Base-by-base conservation (phyloP, 768 basidiomycete genomes). In the Thelephora aurantiotincta region DNA sequence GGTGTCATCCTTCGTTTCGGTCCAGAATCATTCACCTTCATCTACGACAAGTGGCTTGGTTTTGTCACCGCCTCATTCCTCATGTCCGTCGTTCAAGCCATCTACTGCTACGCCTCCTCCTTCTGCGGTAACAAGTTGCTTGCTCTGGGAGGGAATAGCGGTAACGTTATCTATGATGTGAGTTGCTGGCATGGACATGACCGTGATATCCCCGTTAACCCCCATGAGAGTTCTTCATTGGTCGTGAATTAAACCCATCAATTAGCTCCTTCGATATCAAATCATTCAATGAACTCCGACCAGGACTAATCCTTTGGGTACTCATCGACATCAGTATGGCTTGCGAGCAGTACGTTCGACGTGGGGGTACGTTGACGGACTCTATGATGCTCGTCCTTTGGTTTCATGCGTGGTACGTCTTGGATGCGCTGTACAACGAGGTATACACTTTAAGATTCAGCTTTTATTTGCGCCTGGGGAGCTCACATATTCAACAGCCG, bases 1-100 rank as follows among this genome's bases (percentile, higher is more conserved):
- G 91, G 88, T 12, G 64, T 73, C 46, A 77, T 96, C 59, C 65
- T 76, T 49, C 79, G 79, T 48, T 75, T 71, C 52, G 96, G 96
- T 1, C 78, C 82, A 23, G 67, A 77, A 50, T 73, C 83, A 0
- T 85, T 96, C 68, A 90, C 91, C 0, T 89, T 90, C 65, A 60
- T 96, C 51, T 91, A 96, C 65, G 78, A 94, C 52, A 85, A 88
- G 66, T 98, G 85, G 82, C 65, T 92, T 42, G 91, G 91, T 41
- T 77, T 99, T 50, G 63, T 84, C 34, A 90, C 92, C 12, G 89
- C 91, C 0, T 73, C 91, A 1, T 54, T 92, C 26, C 50, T 80
- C 50, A 90, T 91, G 82, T 73, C 90, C 1, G 48, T 83, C 45
- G 56, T 77, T 19, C 94, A 96, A 65, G 87, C 76, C 0, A 48